phyloP scores from a whole-genome alignment of 148 eudicot genomes.

The Chenopodium formosanum region DNA sequence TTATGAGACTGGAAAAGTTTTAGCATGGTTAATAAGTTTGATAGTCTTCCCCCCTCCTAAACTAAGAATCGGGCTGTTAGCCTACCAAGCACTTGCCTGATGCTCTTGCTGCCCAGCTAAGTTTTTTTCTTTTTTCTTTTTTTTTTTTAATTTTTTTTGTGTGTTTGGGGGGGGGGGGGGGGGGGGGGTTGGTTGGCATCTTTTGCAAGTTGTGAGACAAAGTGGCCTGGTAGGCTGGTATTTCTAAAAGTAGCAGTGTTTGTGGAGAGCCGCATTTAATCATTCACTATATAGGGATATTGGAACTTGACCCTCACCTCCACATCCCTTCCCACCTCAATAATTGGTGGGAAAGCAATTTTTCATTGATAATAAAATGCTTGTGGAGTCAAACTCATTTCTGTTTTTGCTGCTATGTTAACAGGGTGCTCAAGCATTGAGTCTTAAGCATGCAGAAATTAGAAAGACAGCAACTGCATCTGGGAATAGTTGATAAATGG shows the following conservation, averaged over 20 bases:
- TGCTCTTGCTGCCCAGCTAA: too few relatives aligned
- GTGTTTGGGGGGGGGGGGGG: too few relatives aligned
- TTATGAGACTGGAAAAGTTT: too few relatives aligned
- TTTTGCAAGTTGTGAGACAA: not conserved
- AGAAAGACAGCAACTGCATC: slow-evolving; percentile 32
- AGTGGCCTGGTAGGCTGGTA: not conserved
- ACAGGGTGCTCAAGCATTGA: slow-evolving; percentile 46
- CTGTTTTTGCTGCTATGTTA: slow-evolving; percentile 1
- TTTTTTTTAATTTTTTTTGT: too few relatives aligned
- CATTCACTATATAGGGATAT: not conserved
- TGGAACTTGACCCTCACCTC: not conserved
- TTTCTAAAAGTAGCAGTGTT: not conserved
- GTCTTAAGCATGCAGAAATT: slow-evolving; percentile 44
- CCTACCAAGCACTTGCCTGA: too few relatives aligned
- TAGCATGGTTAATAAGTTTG: too few relatives aligned
- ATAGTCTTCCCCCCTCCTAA: too few relatives aligned
- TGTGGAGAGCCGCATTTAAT: not conserved
- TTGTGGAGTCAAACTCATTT: not conserved
- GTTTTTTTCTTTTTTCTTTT: too few relatives aligned
- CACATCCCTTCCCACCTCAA: not conserved
- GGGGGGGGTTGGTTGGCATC: too few relatives aligned
- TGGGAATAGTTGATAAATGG: slow-evolving; percentile 36
- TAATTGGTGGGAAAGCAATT: not conserved
- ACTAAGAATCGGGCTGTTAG: too few relatives aligned
- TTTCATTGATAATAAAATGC: not conserved